These are phyloP conservation scores for Candida verbasci DNA, from an alignment of 805 yeast species.

Conservation along the genomic window DNA sequence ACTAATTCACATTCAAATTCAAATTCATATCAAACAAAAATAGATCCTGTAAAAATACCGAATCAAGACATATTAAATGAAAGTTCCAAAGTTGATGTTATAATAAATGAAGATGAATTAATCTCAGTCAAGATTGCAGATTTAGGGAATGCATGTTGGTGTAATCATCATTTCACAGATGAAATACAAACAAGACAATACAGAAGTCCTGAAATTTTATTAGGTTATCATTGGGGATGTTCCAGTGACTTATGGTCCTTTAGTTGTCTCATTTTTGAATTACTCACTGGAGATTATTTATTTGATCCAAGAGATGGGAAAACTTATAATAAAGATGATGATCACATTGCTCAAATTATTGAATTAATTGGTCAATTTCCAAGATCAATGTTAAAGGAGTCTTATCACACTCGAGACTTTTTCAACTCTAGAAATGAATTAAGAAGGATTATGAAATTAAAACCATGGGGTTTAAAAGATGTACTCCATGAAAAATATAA, in stretches of 20 bases:
- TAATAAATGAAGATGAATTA: constrained; percentile 43
- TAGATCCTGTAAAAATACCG: constrained; percentile 18
- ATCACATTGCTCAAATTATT: constrained; percentile 92
- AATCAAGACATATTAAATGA: background rate
- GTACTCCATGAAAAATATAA: constrained; percentile 86
- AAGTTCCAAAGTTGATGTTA: constrained; percentile 4
- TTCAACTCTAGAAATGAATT: constrained; percentile 68
- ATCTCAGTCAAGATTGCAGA: constrained; percentile 68
- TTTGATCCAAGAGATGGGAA: constrained; percentile 85
- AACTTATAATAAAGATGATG: constrained; percentile 84
- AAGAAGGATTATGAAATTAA: constrained; percentile 72
- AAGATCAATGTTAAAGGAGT: constrained; percentile 49
- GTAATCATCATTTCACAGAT: constrained; percentile 57
- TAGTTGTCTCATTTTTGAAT: constrained; percentile 86
- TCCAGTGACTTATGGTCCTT: constrained; percentile 95
- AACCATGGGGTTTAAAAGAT: constrained; percentile 83
- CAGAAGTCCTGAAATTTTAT: constrained; percentile 54
- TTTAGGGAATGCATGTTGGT: constrained; percentile 68
- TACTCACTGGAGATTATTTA: constrained; percentile 88
- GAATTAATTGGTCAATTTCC: constrained; percentile 77
- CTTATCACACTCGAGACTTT: constrained; percentile 57
- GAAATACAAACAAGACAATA: constrained; percentile 69
- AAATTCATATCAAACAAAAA: constrained; percentile 14
- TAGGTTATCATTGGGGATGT: constrained; percentile 90
- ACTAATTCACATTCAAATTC: constrained; percentile 34